A percentile compares a stretch with the other conserved stretches of the same genome.
These are phyloP conservation scores for Rugonectria rugulosa DNA, from an alignment of 2,329 filamentous ascomycete genomes.

Conservation along the genomic window DNA sequence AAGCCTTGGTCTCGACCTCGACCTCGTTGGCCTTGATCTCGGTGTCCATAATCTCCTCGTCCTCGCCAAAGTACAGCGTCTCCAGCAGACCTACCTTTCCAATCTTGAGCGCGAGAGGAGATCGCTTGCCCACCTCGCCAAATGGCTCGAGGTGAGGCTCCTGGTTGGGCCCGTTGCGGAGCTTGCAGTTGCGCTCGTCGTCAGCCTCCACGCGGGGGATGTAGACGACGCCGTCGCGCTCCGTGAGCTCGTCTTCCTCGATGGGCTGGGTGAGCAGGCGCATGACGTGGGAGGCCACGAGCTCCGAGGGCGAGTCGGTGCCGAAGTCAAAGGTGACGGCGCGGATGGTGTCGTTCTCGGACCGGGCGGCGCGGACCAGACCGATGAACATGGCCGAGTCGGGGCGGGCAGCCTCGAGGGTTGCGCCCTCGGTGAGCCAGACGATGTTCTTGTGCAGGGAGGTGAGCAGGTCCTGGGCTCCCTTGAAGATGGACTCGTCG, in stretches of 20 bases:
- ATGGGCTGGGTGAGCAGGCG: conserved; percentile 26
- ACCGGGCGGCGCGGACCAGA: conserved; percentile 15
- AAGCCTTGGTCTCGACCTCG: conserved; percentile 18
- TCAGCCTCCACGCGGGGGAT: conserved; percentile 35
- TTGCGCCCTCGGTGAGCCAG: conserved; percentile 14
- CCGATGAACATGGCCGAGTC: conserved; percentile 19
- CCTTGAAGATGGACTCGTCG: conserved; percentile 25
- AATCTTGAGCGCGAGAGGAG: conserved; percentile 17
- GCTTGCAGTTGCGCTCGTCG: conserved; percentile 34
- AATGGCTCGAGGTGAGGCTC: conserved; percentile 28
- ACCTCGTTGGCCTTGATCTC: conserved; percentile 17
- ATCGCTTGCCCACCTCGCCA: conserved; percentile 9
- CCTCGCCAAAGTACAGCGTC: conserved; percentile 19
- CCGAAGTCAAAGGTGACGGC: conserved; percentile 19
- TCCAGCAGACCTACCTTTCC: conserved; percentile 22
- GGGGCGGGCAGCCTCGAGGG: conserved; percentile 12
- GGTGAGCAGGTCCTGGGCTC: conserved; percentile 28
- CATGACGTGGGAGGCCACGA: conserved; percentile 23
- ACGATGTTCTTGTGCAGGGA: conserved; percentile 28
- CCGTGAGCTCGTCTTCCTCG: conserved; percentile 32
- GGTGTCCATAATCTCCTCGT: conserved; percentile 18
- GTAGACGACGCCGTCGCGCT: conserved; percentile 32
- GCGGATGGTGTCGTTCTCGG: conserved; percentile 19
- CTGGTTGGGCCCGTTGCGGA: conserved; percentile 33
- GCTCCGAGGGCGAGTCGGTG: conserved; percentile 14